A percentile compares a stretch with the other conserved stretches of the same genome.
Conservation (phyloP, 73 alveolate species). For the Tetrahymena malaccensis region DNA sequence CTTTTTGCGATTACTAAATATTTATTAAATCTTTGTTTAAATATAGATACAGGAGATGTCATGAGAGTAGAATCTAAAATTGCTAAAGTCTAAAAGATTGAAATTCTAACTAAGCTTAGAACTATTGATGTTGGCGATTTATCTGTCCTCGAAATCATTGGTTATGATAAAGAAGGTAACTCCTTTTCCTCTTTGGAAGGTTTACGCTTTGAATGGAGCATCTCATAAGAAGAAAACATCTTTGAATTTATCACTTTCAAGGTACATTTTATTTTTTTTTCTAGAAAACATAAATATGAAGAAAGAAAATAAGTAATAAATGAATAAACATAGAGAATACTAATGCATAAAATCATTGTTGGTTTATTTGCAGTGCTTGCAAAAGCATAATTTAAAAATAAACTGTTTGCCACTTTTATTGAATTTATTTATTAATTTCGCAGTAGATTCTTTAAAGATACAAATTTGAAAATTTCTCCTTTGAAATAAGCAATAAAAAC, state of each 20-base stretch:
- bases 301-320: background rate
- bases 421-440: background rate
- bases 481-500: background rate
- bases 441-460: background rate
- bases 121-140: slow-evolving; percentile 60
- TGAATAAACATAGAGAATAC: background rate
- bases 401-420: background rate
- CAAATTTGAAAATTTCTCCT: background rate
- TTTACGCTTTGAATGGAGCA: slow-evolving; percentile 79
- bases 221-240: slow-evolving; percentile 51
- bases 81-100: slow-evolving; percentile 20
- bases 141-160: slow-evolving; percentile 65
- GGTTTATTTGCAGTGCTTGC: background rate
- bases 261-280: background rate
- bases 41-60: slow-evolving; percentile 46
- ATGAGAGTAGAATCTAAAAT: slow-evolving; percentile 39
- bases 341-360: background rate
- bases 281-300: background rate
- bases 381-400: background rate
- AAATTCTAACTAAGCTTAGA: slow-evolving; percentile 47
- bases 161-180: slow-evolving; percentile 80
- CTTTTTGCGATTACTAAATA: background rate
- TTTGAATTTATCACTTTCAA: slow-evolving; percentile 57
- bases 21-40: background rate
- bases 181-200: slow-evolving; percentile 77